These are phyloP conservation scores for Nothomitra cinnamomea DNA, from an alignment of 2,329 filamentous ascomycete species.

Conservation along the genomic window DNA sequence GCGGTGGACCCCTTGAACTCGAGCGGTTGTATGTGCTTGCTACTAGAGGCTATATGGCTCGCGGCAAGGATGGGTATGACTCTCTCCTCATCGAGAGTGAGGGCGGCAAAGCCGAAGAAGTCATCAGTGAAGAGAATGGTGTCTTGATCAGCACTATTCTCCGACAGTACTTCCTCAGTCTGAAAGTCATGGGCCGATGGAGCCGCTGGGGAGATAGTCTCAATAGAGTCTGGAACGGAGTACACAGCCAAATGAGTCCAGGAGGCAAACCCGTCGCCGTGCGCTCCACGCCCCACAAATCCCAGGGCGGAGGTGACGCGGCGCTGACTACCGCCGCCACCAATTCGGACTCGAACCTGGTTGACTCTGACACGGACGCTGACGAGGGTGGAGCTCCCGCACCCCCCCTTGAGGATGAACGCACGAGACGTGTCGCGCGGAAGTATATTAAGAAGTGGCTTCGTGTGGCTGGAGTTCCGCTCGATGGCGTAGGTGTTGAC, in stretches of 20 bases:
- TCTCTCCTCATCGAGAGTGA: slow-evolving; percentile 59
- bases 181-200: slow-evolving; percentile 71
- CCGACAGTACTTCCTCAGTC: slow-evolving; percentile 77
- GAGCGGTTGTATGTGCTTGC: slow-evolving; percentile 52
- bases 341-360: not conserved
- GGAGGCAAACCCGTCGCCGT: slow-evolving; percentile 25
- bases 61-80: slow-evolving; percentile 72
- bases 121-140: slow-evolving; percentile 75
- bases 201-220: slow-evolving; percentile 48
- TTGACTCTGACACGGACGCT: slow-evolving; percentile 5
- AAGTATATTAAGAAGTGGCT: slow-evolving; percentile 61
- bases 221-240: slow-evolving; percentile 44
- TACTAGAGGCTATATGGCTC: slow-evolving; percentile 76
- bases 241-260: slow-evolving; percentile 43
- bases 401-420: slow-evolving; percentile 29
- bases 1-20: slow-evolving; percentile 41
- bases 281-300: slow-evolving; percentile 12
- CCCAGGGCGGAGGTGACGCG: not conserved
- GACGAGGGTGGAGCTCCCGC: slow-evolving; percentile 9
- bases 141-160: slow-evolving; percentile 74
- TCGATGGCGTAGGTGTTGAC: slow-evolving; percentile 27
- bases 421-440: slow-evolving; percentile 35
- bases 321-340: not conserved
- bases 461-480: slow-evolving; percentile 44
- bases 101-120: slow-evolving; percentile 58